These are phyloP conservation scores for Lentinula boryana DNA, from an alignment of 768 basidiomycete genomes.

Conservation along the genomic window DNA sequence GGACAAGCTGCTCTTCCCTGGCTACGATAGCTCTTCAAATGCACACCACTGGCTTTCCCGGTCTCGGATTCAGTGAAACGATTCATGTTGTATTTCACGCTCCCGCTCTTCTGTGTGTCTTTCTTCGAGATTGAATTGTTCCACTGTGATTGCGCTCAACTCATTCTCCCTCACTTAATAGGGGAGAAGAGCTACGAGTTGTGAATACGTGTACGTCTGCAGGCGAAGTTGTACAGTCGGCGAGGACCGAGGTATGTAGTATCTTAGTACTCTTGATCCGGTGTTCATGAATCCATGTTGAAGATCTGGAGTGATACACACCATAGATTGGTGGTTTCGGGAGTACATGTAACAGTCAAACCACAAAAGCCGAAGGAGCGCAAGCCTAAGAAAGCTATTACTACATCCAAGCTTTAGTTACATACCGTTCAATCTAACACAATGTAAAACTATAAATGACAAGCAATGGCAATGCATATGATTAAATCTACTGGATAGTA, in stretches of 20 bases:
- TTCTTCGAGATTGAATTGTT: not conserved
- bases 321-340: slow-evolving; percentile 25
- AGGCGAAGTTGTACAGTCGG: slow-evolving; percentile 21
- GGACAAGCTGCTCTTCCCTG: not conserved
- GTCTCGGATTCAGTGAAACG: slow-evolving; percentile 23
- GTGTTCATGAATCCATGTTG: not conserved
- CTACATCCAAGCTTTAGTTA: not conserved
- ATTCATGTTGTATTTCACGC: slow-evolving; percentile 27
- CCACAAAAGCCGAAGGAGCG: slow-evolving; percentile 12
- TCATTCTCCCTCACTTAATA: slow-evolving; percentile 3
- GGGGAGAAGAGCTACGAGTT: slow-evolving; percentile 24
- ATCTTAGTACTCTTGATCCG: not conserved
- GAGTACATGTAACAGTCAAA: slow-evolving; percentile 24
- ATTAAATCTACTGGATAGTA: too few relatives aligned
- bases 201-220: slow-evolving; percentile 25
- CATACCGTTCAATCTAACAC: not conserved
- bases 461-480: too few relatives aligned
- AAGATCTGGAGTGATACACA: slow-evolving; percentile 28
- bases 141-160: not conserved
- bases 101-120: slow-evolving; percentile 25
- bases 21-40: slow-evolving; percentile 3
- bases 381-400: not conserved
- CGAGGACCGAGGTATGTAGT: slow-evolving; percentile 25
- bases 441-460: too few relatives aligned
- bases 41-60: not conserved